Base-by-base conservation (phyloP, 768 basidiomycete genomes). In the Gautieria morchelliformis region DNA sequence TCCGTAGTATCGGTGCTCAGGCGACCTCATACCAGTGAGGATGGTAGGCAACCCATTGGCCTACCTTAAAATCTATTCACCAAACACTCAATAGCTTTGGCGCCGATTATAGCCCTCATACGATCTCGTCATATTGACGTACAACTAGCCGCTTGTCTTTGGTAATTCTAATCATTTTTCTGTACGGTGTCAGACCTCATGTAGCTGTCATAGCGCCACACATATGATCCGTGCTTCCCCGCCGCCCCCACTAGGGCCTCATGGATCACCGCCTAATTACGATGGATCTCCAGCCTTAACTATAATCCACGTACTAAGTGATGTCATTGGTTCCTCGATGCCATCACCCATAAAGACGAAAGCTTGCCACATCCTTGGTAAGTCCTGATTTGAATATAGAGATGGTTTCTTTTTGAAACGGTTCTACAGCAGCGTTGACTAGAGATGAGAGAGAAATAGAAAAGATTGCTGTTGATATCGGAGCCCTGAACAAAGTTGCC, bases 311-410 rank as follows among this genome's bases (percentile, higher is more conserved):
- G 78, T 88, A 45, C 70, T 89, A 33, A 85, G 83, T 60, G 76
- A 82, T 4, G 72, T 87, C 45, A 69, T 89, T 20, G 66, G 71
- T 1, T 72, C 75, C 1, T 64, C 74, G 1, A 61, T 66, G 6
- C 78, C 82, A 50, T 64, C 70, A 22, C 66, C 73, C 3, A 76
- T 68, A 17, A 75, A 79, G 35, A 82, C 81, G 1, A 85, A 79
- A 65, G 84, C 88, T 0, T 91, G 89, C 65, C 88, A 87, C 64
- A 78, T 85, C 15, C 69, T 95, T 0, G 83, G 89, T 92, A 58
- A 14, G 11, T 41, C 33, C 45, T 32, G 9, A 37, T 32, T n/a
- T 30, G 48, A 58, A 39, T 52, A 35, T 50, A 39, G 37, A 2
- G 33, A 6, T 9, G 10, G 49, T 47, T 22, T 57, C 19, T 10